phyloP scores from a whole-genome alignment of 371 early-diverging fungal species.

The Mucor sp. region DNA sequence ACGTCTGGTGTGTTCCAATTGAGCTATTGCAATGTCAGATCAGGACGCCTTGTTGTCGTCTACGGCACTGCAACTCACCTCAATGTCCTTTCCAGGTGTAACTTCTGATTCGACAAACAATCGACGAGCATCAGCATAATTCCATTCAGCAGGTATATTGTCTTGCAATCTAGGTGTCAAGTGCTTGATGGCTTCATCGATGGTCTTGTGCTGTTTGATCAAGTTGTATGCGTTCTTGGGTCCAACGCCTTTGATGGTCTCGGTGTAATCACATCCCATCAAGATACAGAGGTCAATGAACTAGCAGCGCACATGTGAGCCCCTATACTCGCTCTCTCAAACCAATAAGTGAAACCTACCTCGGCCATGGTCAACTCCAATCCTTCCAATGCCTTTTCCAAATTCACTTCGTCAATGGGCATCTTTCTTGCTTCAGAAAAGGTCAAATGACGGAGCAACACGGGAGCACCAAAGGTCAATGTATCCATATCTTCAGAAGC shows the following conservation, averaged over 20 bases:
- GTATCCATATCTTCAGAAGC: conserved; percentile 99
- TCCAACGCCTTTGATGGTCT: conserved; percentile 96
- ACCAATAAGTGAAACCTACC: conserved; percentile 34
- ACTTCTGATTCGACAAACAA: conserved; percentile 90
- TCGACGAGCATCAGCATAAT: conserved; percentile 89
- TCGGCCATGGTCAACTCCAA: conserved; percentile 77
- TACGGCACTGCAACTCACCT: conserved; percentile 34
- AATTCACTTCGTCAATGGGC: conserved; percentile 91
- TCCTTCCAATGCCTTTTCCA: conserved; percentile 85
- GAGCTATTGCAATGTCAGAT: conserved; percentile 45
- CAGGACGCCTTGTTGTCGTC: not conserved
- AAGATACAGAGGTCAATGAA: conserved; percentile 99
- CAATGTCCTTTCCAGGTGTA: conserved; percentile 62
- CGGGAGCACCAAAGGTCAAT: conserved; percentile 93
- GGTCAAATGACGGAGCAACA: conserved; percentile 95
- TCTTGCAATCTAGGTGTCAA: conserved; percentile 74
- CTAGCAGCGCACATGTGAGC: conserved; percentile 38
- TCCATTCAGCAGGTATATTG: conserved; percentile 88
- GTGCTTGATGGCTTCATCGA: conserved; percentile 87
- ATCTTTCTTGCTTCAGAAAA: conserved; percentile 75
- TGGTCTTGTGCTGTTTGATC: conserved; percentile 86
- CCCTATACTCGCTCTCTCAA: too few species aligned
- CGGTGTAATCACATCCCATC: conserved; percentile 99
- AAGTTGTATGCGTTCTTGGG: conserved; percentile 89
- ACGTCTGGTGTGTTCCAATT: conserved; percentile 91